phyloP scores from a whole-genome alignment of 192 early-diverging fungal genomes.

The Diversispora epigaea region DNA sequence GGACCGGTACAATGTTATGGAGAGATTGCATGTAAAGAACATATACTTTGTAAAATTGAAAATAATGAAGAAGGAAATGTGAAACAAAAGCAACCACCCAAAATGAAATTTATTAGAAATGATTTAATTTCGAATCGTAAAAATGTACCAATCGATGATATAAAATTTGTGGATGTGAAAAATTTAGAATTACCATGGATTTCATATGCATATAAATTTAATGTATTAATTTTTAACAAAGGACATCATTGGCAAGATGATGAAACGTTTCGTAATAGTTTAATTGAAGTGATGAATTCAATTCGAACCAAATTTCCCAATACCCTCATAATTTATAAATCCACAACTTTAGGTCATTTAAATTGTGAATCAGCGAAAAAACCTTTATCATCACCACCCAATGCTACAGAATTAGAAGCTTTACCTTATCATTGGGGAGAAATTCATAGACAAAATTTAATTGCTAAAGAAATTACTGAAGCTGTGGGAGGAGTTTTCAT shows the following conservation, averaged over 20 bases:
- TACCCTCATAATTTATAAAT: slow-evolving; percentile 51
- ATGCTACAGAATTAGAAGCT: slow-evolving; percentile 35
- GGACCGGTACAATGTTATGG: slow-evolving; percentile 56
- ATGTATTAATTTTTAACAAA: slow-evolving; percentile 50
- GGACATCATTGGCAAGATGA: slow-evolving; percentile 42
- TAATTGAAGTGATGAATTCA: slow-evolving; percentile 38
- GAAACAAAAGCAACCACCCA: not conserved
- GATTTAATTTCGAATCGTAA: slow-evolving; percentile 43
- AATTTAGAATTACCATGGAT: slow-evolving; percentile 50
- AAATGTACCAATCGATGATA: not conserved
- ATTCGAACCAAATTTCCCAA: slow-evolving; percentile 41
- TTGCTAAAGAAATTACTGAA: slow-evolving; percentile 52
- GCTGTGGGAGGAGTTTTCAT: slow-evolving; percentile 52
- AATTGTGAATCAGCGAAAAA: slow-evolving; percentile 42
- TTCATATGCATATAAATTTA: slow-evolving; percentile 34
- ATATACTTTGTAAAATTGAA: slow-evolving; percentile 36
- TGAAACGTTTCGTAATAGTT: slow-evolving; percentile 34
- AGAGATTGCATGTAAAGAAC: slow-evolving; percentile 50
- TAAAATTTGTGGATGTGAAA: slow-evolving; percentile 39
- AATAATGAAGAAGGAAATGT: not conserved
- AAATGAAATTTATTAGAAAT: slow-evolving; percentile 49
- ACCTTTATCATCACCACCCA: slow-evolving; percentile 40
- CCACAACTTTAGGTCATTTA: slow-evolving; percentile 49
- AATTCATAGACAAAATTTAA: slow-evolving; percentile 46
- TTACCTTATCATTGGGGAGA: slow-evolving; percentile 46